Evolutionary conservation across 371 early-diverging fungal species (phyloP), one percentile per base, ranked within the genome.

Genomic region (Gilbertella persicaria): DNA sequence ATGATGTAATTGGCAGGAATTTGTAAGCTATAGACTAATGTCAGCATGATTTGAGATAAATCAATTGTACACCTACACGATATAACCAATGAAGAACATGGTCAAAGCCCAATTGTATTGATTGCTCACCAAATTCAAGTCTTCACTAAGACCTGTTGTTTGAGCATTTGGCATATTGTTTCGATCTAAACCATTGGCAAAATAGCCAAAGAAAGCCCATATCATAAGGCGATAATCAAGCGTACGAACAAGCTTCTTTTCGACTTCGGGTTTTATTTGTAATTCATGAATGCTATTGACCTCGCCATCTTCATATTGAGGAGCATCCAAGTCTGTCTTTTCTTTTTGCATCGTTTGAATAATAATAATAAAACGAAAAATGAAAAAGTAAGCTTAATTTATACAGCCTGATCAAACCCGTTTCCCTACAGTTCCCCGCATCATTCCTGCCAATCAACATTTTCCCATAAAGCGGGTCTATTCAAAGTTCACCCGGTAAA

Each of bases 171-270:
- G 89, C 65, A 92, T 88, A 55, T 91, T 93, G 45, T 83, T 83
- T 40, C 91, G 81, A 62, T 91, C 92, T 9, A 93, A 65, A 51
- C 85, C 85, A 47, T 80, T 83, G 39, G 88, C 83, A 45, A 91
- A 75, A 50, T 91, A 91, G 16, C 86, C 80, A 25, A 85, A 65
- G 45, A 82, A 73, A 28, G 91, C 77, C 64, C 87, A 78, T 5
- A 92, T 82, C 45, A 91, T 74, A 4, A 92, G 61, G 17, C 85
- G 82, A 20, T 60, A 46, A 63, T 91, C 92, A 23, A 91, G 67
- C 54, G 83, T 88, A 48, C 80, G 75, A 10, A 90, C 69, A 28
- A 90, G 75, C 9, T 59, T 61, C 16, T 61, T 63, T 46, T 63
- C 73, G 8, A 66, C 60, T 20, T 64, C 61, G 19, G 58, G 21